A percentile compares a stretch with the other conserved stretches of the same genome.
Conservation (phyloP, 129 eudicot genomes). For the Logfia minima region DNA sequence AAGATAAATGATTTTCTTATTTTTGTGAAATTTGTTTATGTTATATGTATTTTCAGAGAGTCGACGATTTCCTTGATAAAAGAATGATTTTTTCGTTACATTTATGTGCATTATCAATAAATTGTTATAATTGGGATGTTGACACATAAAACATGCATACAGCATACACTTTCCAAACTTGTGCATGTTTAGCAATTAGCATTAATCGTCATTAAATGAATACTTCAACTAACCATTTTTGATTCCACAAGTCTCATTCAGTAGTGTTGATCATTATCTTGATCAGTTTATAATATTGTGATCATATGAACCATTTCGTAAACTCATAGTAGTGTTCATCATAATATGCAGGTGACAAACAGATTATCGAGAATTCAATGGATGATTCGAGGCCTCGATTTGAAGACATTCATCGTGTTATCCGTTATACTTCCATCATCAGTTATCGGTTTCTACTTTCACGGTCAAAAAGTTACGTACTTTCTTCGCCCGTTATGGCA, state of each 20-base stretch:
- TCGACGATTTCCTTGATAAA: not conserved
- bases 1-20: too few relatives aligned
- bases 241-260: not conserved
- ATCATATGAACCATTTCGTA: not conserved
- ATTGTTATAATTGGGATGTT: not conserved
- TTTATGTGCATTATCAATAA: not conserved
- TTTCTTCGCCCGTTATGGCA: conserved; percentile 75
- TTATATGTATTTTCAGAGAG: not conserved
- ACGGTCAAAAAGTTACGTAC: conserved; percentile 64
- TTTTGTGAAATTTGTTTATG: too few relatives aligned
- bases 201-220: not conserved
- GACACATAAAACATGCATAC: not conserved
- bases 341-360: conserved; percentile 29
- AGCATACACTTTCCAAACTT: not conserved
- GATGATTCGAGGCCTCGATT: conserved; percentile 48
- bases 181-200: not conserved
- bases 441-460: conserved; percentile 50
- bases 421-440: conserved; percentile 42
- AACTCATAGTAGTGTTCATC: not conserved
- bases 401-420: conserved; percentile 37
- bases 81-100: not conserved
- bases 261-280: not conserved
- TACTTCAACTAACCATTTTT: not conserved
- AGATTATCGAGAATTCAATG: conserved; percentile 52
- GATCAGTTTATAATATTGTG: not conserved